These are phyloP conservation scores for Podila horticola DNA, from an alignment of 192 early-diverging fungal species.

Conservation along the genomic window DNA sequence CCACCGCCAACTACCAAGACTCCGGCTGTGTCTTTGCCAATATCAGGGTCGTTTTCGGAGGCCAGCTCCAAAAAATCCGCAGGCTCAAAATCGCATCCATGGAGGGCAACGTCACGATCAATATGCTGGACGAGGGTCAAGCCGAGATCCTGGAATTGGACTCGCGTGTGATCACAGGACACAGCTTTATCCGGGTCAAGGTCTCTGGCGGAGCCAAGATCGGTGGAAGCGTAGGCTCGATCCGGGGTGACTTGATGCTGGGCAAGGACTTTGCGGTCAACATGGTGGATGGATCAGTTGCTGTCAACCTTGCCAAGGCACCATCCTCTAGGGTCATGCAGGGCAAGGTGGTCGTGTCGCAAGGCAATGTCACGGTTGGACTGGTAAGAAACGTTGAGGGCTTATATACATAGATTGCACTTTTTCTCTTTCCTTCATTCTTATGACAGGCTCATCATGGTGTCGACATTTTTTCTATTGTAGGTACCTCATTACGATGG, in stretches of 20 bases:
- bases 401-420: neutral
- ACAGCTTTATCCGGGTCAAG: slow-evolving; percentile 5
- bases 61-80: neutral
- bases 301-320: slow-evolving; percentile 4
- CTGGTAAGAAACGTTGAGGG: slow-evolving; percentile 2
- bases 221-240: slow-evolving; percentile 3
- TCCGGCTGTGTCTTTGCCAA: neutral
- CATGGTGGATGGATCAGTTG: slow-evolving; percentile 10
- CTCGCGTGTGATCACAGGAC: slow-evolving; percentile 14
- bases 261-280: slow-evolving; percentile 6
- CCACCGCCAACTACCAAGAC: neutral
- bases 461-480: neutral
- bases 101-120: slow-evolving; percentile 11
- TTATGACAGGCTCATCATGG: neutral
- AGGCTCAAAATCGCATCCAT: neutral
- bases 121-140: neutral
- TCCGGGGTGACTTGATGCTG: slow-evolving; percentile 7
- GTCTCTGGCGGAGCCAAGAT: neutral
- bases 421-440: neutral
- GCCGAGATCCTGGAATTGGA: neutral
- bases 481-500: neutral
- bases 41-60: slow-evolving; percentile 6
- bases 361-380: slow-evolving; percentile 12
- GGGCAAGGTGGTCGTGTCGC: neutral
- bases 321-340: neutral